phyloP scores from a whole-genome alignment of 1,284 basidiomycete genomes.

The Baeospora myosura region DNA sequence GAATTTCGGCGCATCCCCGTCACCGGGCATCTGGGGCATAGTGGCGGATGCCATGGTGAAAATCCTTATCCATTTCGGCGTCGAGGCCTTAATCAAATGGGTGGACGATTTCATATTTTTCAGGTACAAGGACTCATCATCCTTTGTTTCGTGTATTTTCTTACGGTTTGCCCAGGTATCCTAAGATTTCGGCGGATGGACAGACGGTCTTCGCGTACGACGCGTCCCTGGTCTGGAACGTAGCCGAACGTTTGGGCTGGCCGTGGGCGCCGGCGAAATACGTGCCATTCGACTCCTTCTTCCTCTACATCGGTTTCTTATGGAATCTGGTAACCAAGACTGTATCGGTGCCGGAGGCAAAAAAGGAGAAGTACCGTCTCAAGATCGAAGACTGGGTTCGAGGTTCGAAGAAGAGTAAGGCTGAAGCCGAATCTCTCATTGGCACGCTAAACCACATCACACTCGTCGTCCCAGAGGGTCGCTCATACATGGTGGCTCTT shows the following conservation, averaged over 20 bases:
- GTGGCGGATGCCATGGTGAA: slow-evolving; percentile 24
- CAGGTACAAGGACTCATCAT: too few relatives aligned
- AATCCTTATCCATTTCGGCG: slow-evolving; percentile 6
- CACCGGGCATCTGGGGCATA: slow-evolving; percentile 25
- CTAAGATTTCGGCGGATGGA: not conserved
- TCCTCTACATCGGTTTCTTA: slow-evolving; percentile 31
- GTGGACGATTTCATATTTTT: slow-evolving; percentile 29
- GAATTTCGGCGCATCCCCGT: slow-evolving; percentile 23
- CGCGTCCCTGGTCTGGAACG: slow-evolving; percentile 13
- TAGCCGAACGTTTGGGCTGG: slow-evolving; percentile 19
- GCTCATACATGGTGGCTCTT: slow-evolving; percentile 5
- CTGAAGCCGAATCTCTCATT: not conserved
- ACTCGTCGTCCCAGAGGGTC: slow-evolving; percentile 6
- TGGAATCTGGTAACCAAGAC: slow-evolving; percentile 25
- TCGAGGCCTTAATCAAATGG: slow-evolving; percentile 26
- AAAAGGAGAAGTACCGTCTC: slow-evolving; percentile 14
- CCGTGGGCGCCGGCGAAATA: slow-evolving; percentile 26
- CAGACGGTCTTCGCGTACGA: slow-evolving; percentile 9
- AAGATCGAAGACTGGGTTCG: slow-evolving; percentile 2
- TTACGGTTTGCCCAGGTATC: too few relatives aligned
- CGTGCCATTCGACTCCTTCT: slow-evolving; percentile 19
- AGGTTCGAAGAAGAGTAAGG: not conserved
- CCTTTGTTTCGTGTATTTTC: too few relatives aligned
- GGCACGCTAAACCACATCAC: slow-evolving; percentile 16
- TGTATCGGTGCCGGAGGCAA: slow-evolving; percentile 21